Conservation (phyloP, 495 filamentous ascomycete genomes). For the Xylaria bambusicola region DNA sequence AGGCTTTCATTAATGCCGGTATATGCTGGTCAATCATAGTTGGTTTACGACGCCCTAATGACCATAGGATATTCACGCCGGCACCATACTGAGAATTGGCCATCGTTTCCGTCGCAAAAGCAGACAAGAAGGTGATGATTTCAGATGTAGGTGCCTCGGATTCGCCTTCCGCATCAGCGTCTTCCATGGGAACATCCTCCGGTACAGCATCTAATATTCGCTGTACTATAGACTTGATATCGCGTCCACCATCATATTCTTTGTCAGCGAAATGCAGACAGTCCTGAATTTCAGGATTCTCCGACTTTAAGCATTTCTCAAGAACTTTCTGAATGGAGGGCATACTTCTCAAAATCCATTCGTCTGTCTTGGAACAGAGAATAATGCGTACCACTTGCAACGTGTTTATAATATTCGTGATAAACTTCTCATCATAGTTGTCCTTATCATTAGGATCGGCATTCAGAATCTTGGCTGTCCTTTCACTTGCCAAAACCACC, state of each 20-base stretch:
- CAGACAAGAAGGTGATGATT: conserved; percentile 77
- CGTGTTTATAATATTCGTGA: conserved; percentile 86
- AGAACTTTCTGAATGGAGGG: conserved; percentile 79
- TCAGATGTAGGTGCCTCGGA: conserved; percentile 68
- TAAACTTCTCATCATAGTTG: conserved; percentile 77
- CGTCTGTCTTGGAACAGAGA: conserved; percentile 78
- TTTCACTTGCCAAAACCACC: conserved; percentile 71
- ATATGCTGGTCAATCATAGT: conserved; percentile 88
- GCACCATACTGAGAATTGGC: conserved; percentile 77
- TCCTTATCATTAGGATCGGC: conserved; percentile 82
- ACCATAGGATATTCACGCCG: conserved; percentile 89
- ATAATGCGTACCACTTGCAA: conserved; percentile 88
- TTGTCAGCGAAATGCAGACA: conserved; percentile 74
- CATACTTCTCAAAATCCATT: conserved; percentile 82
- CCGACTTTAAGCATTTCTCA: conserved; percentile 84
- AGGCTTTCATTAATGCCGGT: conserved; percentile 83
- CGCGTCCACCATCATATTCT: conserved; percentile 61
- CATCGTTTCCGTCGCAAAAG: conserved; percentile 79
- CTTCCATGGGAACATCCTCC: conserved; percentile 81
- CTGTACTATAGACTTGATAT: conserved; percentile 69
- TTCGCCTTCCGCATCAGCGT: conserved; percentile 84
- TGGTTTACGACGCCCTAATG: conserved; percentile 78
- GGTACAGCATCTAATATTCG: conserved; percentile 89
- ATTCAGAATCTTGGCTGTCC: conserved; percentile 68
- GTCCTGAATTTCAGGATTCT: conserved; percentile 88